phyloP scores from a whole-genome alignment of 192 early-diverging fungal genomes.

The Mortierella claussenii region DNA sequence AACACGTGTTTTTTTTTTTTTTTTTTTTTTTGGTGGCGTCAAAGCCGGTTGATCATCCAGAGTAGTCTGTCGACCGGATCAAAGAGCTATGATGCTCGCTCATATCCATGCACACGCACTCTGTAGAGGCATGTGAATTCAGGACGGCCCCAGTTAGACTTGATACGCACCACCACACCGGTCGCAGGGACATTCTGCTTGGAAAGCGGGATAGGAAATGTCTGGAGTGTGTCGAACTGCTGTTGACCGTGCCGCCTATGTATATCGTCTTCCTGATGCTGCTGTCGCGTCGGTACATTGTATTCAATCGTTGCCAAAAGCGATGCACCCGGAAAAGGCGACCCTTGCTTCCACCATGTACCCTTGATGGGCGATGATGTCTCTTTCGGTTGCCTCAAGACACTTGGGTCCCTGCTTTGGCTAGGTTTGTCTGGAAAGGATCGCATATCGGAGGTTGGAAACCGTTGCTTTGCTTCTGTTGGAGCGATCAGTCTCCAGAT shows the following conservation, averaged over 20 bases:
- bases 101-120: conserved; percentile 71
- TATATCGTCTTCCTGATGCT: too few relatives aligned
- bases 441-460: background rate
- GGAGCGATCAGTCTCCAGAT: conserved; percentile 62
- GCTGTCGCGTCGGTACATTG: conserved; percentile 27
- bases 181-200: conserved; percentile 47
- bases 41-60: too few relatives aligned
- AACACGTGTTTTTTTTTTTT: too few relatives aligned
- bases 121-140: conserved; percentile 79
- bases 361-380: conserved; percentile 9
- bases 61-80: too few relatives aligned
- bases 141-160: conserved; percentile 76
- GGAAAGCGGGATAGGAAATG: conserved; percentile 39
- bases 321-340: conserved; percentile 17
- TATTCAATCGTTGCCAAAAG: conserved; percentile 52
- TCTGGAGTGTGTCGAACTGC: conserved; percentile 52
- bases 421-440: background rate
- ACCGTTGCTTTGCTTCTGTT: background rate
- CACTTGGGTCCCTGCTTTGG: conserved; percentile 17
- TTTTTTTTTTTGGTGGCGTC: too few relatives aligned
- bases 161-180: conserved; percentile 65
- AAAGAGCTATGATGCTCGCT: too few relatives aligned
- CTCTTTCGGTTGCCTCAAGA: background rate
- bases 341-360: conserved; percentile 26
- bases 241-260: conserved; percentile 4